Evolutionary conservation across 192 early-diverging fungal genomes (phyloP).

Genomic region (Linnemannia hyalina): DNA sequence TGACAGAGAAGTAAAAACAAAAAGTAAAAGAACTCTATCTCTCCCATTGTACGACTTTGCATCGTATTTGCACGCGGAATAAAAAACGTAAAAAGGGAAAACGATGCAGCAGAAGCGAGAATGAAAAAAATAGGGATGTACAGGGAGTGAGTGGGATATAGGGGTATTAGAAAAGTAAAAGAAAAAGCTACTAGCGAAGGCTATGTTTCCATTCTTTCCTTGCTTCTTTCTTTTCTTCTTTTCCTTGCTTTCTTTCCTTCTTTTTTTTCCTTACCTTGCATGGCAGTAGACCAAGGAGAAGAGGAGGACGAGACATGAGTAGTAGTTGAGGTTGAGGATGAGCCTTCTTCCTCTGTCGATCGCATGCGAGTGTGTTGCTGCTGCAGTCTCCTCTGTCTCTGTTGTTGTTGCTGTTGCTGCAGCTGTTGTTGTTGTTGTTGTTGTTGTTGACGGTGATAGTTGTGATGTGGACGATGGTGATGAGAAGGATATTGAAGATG

Average conservation of each 20-base stretch:
- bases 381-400: not conserved
- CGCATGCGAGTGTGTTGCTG: not conserved
- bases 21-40: not conserved
- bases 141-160: not conserved
- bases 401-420: not conserved
- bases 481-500: not conserved
- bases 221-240: not conserved
- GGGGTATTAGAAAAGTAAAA: not conserved
- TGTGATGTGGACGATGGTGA: not conserved
- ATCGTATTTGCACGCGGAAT: no score
- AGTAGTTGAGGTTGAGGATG: not conserved
- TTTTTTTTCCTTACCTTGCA: slow-evolving; percentile 3
- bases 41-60: no score
- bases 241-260: not conserved
- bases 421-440: not conserved
- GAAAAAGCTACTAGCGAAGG: not conserved
- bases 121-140: not conserved
- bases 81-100: not conserved
- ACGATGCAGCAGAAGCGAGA: not conserved
- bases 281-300: not conserved
- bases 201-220: not conserved
- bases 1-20: not conserved
- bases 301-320: not conserved
- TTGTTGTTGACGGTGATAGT: not conserved
- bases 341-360: not conserved